Percentiles rank a stretch among this genome's conserved stretches.
phyloP scores from a whole-genome alignment of 345 rosid species.

The Cardamine chenopodiifolia region DNA sequence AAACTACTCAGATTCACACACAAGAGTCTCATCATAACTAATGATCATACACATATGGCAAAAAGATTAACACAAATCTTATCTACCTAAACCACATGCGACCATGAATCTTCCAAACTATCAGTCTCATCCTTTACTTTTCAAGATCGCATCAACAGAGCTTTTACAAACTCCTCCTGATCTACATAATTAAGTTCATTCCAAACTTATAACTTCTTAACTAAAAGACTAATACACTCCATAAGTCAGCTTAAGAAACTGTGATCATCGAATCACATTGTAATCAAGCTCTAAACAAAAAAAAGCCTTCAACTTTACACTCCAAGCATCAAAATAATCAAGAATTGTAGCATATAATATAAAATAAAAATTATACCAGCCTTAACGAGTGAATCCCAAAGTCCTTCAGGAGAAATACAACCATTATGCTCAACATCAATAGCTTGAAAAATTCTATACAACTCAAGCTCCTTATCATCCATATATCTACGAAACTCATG shows the following conservation, averaged over 20 bases:
- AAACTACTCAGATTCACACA: not conserved
- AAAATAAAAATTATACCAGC: conserved; percentile 54
- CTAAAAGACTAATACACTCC: not conserved
- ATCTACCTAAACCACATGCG: not conserved
- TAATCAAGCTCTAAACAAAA: not conserved
- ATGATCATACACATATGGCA: not conserved
- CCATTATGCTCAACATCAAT: conserved; percentile 79
- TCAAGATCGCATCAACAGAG: not conserved
- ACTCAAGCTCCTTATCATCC: conserved; percentile 80
- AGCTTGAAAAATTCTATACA: conserved; percentile 68
- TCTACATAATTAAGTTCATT: not conserved
- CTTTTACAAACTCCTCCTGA: not conserved
- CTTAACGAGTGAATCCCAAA: conserved; percentile 69
- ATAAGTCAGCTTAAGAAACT: not conserved
- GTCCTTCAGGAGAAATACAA: conserved; percentile 72
- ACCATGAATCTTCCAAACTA: not conserved
- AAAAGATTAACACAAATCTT: not conserved
- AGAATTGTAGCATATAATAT: not conserved
- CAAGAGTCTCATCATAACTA: not conserved
- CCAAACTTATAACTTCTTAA: not conserved
- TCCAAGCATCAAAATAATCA: not conserved
- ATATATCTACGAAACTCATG: conserved; percentile 70
- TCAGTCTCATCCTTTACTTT: not conserved
- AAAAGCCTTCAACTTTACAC: not conserved
- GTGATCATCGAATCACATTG: conserved; percentile 1